Percentiles rank a stretch among this genome's conserved stretches.
Conservation (phyloP, 2,329 filamentous ascomycete species). For the Ramularia endophylla region DNA sequence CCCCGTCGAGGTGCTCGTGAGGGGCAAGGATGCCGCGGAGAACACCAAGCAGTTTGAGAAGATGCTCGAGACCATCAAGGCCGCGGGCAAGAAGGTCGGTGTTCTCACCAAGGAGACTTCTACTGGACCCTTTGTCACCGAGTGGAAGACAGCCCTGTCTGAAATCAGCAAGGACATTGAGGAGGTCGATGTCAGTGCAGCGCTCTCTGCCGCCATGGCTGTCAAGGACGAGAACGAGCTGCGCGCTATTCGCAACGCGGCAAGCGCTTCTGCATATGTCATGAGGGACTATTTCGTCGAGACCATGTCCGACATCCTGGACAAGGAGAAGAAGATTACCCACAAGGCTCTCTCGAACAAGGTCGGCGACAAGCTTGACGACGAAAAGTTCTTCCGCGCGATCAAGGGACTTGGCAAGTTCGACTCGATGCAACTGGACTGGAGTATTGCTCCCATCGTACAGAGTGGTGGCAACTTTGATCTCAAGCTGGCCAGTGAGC, state of each 20-base stretch:
- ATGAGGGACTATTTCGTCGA: slow-evolving; percentile 98
- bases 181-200: slow-evolving; percentile 77
- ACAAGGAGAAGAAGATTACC: slow-evolving; percentile 95
- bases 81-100: slow-evolving; percentile 85
- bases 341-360: slow-evolving; percentile 81
- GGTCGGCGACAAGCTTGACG: slow-evolving; percentile 86
- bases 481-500: slow-evolving; percentile 69
- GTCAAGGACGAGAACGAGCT: slow-evolving; percentile 95
- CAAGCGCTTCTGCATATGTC: slow-evolving; percentile 85
- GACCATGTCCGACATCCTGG: slow-evolving; percentile 93
- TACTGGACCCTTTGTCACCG: slow-evolving; percentile 83
- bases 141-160: slow-evolving; percentile 82
- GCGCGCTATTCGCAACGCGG: slow-evolving; percentile 87
- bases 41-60: slow-evolving; percentile 87
- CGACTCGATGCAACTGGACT: slow-evolving; percentile 83
- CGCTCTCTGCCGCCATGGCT: slow-evolving; percentile 79
- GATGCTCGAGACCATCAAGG: slow-evolving; percentile 80
- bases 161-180: slow-evolving; percentile 79
- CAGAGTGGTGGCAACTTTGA: slow-evolving; percentile 89
- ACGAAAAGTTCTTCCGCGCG: slow-evolving; percentile 87
- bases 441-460: slow-evolving; percentile 88
- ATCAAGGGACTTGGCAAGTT: slow-evolving; percentile 81
- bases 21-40: slow-evolving; percentile 84
- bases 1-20: slow-evolving; percentile 83
- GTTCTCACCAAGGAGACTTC: slow-evolving; percentile 78